Percentiles rank a stretch among this genome's conserved stretches.
These are phyloP conservation scores for Aspergillus campestris DNA, from an alignment of 495 filamentous ascomycete genomes.

Conservation along the genomic window DNA sequence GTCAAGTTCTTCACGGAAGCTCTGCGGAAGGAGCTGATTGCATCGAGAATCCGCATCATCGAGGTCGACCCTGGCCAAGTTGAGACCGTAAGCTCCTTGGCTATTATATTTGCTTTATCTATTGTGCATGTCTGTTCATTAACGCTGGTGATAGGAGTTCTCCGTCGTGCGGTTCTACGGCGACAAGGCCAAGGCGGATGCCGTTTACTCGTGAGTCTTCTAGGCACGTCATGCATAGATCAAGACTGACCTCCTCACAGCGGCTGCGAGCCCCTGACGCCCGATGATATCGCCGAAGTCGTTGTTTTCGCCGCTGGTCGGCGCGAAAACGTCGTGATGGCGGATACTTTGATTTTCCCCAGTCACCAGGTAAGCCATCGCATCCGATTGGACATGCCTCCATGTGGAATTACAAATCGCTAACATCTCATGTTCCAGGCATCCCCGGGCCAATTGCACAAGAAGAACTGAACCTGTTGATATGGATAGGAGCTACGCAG, in stretches of 20 bases:
- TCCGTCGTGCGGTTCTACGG: conserved; percentile 88
- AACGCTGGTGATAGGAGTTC: conserved; percentile 56
- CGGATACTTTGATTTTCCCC: conserved; percentile 85
- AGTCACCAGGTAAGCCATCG: conserved; percentile 68
- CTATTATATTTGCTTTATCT: conserved; percentile 12
- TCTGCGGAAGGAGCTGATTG: conserved; percentile 80
- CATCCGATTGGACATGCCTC: too few relatives aligned
- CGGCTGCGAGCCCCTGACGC: conserved; percentile 82
- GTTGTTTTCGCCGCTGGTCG: conserved; percentile 85
- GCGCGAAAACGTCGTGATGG: conserved; percentile 90
- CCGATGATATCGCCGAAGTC: conserved; percentile 91
- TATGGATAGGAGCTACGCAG: too few relatives aligned
- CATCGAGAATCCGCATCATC: conserved; percentile 78
- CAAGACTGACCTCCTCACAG: conserved; percentile 30
- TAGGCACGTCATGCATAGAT: background rate
- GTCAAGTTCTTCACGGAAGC: conserved; percentile 84
- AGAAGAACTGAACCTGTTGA: too few relatives aligned
- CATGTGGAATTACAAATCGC: too few relatives aligned
- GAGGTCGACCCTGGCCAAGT: conserved; percentile 96
- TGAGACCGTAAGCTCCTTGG: conserved; percentile 60
- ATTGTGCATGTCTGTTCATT: conserved; percentile 1
- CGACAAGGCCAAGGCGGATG: conserved; percentile 90
- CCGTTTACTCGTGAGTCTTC: conserved; percentile 72
- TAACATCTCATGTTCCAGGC: too few relatives aligned
- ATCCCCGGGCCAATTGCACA: too few relatives aligned